Conservation (phyloP, 345 rosid genomes). For the Hibiscus mutabilis region DNA sequence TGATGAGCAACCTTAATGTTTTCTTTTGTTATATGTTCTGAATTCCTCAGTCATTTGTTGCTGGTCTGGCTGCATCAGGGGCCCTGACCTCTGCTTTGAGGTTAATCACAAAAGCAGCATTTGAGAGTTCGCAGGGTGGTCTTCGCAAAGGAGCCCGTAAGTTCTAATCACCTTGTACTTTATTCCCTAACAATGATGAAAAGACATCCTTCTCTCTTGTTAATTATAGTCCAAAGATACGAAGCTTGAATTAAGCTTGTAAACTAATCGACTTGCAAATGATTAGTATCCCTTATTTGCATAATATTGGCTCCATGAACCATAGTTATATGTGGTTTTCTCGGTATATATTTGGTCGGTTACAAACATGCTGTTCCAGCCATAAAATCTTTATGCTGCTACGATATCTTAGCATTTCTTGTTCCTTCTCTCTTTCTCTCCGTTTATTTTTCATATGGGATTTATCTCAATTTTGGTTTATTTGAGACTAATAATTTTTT, state of each 20-base stretch:
- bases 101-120: conserved; percentile 42
- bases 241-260: background rate
- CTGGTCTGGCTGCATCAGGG: conserved; percentile 46
- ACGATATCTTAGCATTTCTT: background rate
- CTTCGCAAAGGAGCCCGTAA: conserved; percentile 83
- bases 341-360: no score
- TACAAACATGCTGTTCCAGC: no score
- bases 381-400: background rate
- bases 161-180: conserved; percentile 12
- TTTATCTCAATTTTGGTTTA: background rate
- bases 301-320: background rate
- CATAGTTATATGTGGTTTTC: background rate
- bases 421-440: background rate
- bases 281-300: background rate
- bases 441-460: background rate
- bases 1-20: background rate
- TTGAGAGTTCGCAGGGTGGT: conserved; percentile 49
- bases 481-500: background rate
- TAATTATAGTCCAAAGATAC: background rate
- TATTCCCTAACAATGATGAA: background rate
- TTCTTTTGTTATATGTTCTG: background rate
- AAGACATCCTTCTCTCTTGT: background rate
- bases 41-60: conserved; percentile 1
- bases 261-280: background rate
- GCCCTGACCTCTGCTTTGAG: conserved; percentile 44